Base-by-base conservation (phyloP, 495 filamentous ascomycete species). In the Letharia lupina region DNA sequence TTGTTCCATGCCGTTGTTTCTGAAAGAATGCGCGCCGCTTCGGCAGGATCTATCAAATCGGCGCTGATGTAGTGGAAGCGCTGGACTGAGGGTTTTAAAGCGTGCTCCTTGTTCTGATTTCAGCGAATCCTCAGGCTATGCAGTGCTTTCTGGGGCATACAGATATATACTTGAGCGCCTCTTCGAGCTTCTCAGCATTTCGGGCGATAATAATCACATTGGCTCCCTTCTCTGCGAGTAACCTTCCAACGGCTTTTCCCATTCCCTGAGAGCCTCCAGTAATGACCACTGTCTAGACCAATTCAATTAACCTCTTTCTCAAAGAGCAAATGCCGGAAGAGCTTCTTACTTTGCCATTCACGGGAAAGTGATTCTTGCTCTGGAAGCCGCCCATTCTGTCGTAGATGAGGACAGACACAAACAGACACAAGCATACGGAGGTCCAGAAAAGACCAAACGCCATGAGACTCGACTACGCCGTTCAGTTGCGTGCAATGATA, bases 231-330 rank as follows among this genome's bases (percentile, higher is more conserved):
- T 78, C 75, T 7, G 94, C 83, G 28, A 98, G 83, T 64, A 90
- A 82, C 31, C 82, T 79, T 6, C 86, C 93, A 23, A 88, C 83
- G 66, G 82, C 84, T 71, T 82, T 84, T 68, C 94, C 94, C 89
- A 96, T 90, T 60, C 94, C 94, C 73, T 96, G 89, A 1, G 95
- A 98, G 62, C 86, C 93, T 48, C 94, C 94, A 16, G 94, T 98
- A 63, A 98, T 80, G 33, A 98, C 77, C 65, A 94, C 83, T 8
- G 90, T 94, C 91, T 93, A 65, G 12, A 60, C 23, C 58, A 44
- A 20, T 11, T 0, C 52, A 11, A 57, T 65, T 45, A 68, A 57
- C 62, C 31, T 61, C 2, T 20, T 40, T 16, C 9, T 23, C 23
- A 41, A 37, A 2, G 0, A 23, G 9, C 33, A 20, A 18, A 35